Base-by-base conservation (phyloP, 2,329 filamentous ascomycete species). In the Myriosclerotinia curreyana region DNA sequence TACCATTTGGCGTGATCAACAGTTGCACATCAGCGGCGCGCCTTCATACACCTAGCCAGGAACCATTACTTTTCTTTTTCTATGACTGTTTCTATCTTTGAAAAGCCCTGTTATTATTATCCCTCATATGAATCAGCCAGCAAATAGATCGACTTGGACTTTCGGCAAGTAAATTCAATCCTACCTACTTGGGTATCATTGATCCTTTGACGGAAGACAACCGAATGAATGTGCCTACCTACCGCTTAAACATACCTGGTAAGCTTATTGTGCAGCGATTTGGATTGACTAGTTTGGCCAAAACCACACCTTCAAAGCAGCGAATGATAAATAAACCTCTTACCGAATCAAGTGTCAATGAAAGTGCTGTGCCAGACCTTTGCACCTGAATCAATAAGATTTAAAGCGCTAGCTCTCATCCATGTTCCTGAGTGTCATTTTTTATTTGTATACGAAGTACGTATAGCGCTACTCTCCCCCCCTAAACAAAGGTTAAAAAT, bases 221-320 rank as follows among this genome's bases (percentile, higher is more conserved):
- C 40, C 52, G 40, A 56, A 44, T 44, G 15, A 55, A 38, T 40
- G 52, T 40, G 52, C 52, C 53, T 59, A 38, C n/a, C 31, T 59
- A 25, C 36, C 52, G 34, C 61, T 40, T 50, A 63, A 40, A 58
- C 22, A 58, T 63, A 63, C 61, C 61, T 50, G 22, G 44, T 42
- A 50, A 36, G 17, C 31, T 58, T 28, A 22, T 34, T 58, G 31
- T 38, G 20, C 51, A 56, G 42, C 15, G 17, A 22, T n/a, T n/a
- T n/a, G n/a, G n/a, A n/a, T 7, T 58, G 40, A 28, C 7, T 31
- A 34, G 34, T 48, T 36, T 36, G 42, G 42, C 40, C 28, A 56
- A 40, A 40, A 46, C 22, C 28, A 36, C 38, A 38, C 38, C 60
- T 46, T 62, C 50, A 62, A 56, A 56, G 42, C 44, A 46, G 42